Conservation (phyloP, 257 asterid genomes). For the Gardenia jasminoides region DNA sequence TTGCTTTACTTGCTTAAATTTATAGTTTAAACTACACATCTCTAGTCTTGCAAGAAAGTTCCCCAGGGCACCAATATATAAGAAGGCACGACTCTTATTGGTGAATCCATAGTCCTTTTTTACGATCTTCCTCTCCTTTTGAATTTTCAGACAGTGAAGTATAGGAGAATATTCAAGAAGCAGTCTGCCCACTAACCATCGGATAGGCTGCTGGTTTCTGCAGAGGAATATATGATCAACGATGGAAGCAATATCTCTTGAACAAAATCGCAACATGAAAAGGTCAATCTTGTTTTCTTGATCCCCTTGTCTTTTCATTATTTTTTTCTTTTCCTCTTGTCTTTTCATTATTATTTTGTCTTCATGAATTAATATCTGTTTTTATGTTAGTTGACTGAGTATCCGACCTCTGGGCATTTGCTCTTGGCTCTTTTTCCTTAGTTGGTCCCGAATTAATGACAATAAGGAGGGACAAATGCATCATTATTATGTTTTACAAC, state of each 20-base stretch:
- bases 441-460: neutral
- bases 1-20: neutral
- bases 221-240: neutral
- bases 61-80: neutral
- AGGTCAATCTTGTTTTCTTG: neutral
- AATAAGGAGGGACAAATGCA: neutral
- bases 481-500: conserved; percentile 8
- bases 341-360: neutral
- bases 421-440: neutral
- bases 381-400: neutral
- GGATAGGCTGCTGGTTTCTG: conserved; percentile 7
- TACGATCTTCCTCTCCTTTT: neutral
- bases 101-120: neutral
- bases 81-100: neutral
- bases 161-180: neutral
- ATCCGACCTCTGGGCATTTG: neutral
- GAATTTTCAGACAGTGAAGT: neutral
- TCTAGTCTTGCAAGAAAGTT: neutral
- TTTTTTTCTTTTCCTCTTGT: too few species aligned
- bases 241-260: neutral
- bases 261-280: conserved; percentile 10
- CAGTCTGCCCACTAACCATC: neutral
- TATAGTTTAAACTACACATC: neutral
- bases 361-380: neutral
- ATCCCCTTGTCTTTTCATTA: too few species aligned